These are phyloP conservation scores for Xylaria intraflava DNA, from an alignment of 495 filamentous ascomycete genomes.

Conservation along the genomic window DNA sequence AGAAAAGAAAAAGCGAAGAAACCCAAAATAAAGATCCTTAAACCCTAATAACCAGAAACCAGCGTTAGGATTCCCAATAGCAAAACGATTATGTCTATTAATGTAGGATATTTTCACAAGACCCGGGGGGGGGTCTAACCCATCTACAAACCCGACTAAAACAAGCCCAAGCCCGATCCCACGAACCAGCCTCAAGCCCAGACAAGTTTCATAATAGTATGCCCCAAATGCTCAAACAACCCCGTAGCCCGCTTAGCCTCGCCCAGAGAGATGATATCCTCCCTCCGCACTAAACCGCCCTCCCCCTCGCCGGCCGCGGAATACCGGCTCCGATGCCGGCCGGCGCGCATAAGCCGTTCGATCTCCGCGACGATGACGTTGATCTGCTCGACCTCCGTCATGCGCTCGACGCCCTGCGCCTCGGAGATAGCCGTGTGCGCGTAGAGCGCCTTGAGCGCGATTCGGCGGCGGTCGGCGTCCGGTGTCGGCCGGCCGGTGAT, in stretches of 20 bases:
- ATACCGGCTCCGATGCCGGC: conserved; percentile 19
- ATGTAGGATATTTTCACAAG: too few relatives aligned
- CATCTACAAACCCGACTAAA: too few relatives aligned
- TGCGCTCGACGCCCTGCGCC: conserved; percentile 31
- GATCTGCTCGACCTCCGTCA: conserved; percentile 66
- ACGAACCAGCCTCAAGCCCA: too few relatives aligned
- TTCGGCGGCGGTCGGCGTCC: conserved; percentile 23
- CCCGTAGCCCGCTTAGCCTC: conserved; percentile 87
- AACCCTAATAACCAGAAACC: too few relatives aligned
- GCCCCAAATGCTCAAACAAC: conserved; percentile 74
- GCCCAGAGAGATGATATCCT: conserved; percentile 70
- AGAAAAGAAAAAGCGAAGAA: too few relatives aligned
- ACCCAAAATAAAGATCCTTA: too few relatives aligned
- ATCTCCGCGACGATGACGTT: conserved; percentile 61
- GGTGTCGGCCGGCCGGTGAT: conserved; percentile 16
- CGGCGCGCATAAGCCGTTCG: conserved; percentile 34
- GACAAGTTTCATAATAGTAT: conserved; percentile 84
- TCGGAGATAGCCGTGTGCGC: conserved; percentile 44
- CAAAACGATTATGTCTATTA: too few relatives aligned
- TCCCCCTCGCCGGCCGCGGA: not conserved
- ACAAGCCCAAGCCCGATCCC: too few relatives aligned
- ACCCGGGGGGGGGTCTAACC: too few relatives aligned
- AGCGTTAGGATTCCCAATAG: too few relatives aligned
- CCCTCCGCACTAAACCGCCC: conserved; percentile 12
- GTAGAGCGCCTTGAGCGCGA: conserved; percentile 58